Base-by-base conservation (phyloP, 768 basidiomycete genomes). In the Serendipita sp. region DNA sequence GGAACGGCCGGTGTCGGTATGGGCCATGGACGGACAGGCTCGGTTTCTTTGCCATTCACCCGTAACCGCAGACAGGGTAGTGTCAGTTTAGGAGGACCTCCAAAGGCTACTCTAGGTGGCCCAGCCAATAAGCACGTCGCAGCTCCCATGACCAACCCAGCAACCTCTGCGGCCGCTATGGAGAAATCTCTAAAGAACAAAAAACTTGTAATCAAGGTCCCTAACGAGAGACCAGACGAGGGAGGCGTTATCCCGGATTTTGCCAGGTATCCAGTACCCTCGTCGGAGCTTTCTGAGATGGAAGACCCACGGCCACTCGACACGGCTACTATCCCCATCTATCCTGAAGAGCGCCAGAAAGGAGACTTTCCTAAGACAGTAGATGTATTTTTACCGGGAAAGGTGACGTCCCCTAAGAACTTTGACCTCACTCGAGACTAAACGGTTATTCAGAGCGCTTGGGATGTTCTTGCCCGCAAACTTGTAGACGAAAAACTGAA, bases 101-200 rank as follows among this genome's bases (percentile, higher is more conserved):
- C 90, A 7, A 92, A 91, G 72, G 90, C 90, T 0, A 80, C 83
- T 0, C 75, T 92, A 2, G 90, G 90, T 16, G 90, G 90, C 86
- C 11, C 81, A 83, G 51, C 81, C 86, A 51, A 91, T 88, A 74
- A 78, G 84, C 62, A 87, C 84, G 72, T 88, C 88, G 10, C 74
- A 86, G 66, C 68, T 36, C 36, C 78, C 82, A 3, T 66, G 46
- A 8, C 71, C 72, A 13, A 65, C 68, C 8, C 73, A 10, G 71
- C 72, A 13, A 72, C 74, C 32, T 66, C 73, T 58, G 47, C 71
- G 2, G 62, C 72, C 3, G 68, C 71, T 2, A 56, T 52, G 45
- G 64, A 62, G 23, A 45, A 67, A 16, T 69, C 70, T 35, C 28
- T 30, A 23, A 89, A 88, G 74, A 70, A 73, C 32, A 90, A 87